These are phyloP conservation scores for Cardamine occulta DNA, from an alignment of 345 rosid genomes.

Conservation along the genomic window DNA sequence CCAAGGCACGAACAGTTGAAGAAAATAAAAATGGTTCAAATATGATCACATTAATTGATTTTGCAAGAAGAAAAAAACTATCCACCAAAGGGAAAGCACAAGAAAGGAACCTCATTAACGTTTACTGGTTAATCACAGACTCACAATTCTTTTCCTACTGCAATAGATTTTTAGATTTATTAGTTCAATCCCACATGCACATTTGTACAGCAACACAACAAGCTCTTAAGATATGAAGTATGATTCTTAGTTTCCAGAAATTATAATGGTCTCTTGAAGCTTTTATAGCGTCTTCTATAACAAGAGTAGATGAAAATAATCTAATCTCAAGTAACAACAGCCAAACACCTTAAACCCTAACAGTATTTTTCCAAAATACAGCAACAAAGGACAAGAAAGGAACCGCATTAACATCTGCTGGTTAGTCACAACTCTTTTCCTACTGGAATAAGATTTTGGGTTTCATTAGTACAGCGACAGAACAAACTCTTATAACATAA, in stretches of 20 bases:
- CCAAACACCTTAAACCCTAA: background rate
- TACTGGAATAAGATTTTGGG: background rate
- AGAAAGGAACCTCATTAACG: slow-evolving; percentile 17
- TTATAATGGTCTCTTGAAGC: background rate
- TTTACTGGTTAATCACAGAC: slow-evolving; percentile 4
- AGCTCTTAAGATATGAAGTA: slow-evolving; percentile 2
- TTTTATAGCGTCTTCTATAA: background rate
- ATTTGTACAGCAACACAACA: background rate
- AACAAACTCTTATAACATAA: background rate
- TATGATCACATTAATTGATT: background rate
- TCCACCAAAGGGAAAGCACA: background rate
- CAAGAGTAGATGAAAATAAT: background rate
- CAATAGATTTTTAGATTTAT: background rate
- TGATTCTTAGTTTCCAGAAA: slow-evolving; percentile 6
- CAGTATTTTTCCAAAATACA: background rate
- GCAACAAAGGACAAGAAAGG: background rate
- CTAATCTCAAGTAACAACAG: background rate
- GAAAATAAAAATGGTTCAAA: background rate
- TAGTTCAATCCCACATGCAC: background rate
- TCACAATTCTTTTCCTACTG: slow-evolving; percentile 15
- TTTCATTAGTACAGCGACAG: background rate
- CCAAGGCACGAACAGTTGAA: background rate
- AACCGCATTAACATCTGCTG: slow-evolving; percentile 17
- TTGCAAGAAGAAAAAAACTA: background rate
- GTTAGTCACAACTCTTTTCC: slow-evolving; percentile 3